Evolutionary conservation across 1,284 basidiomycete genomes (phyloP), one percentile per base, ranked within the genome.

Genomic region (Sporisorium scitamineum): DNA sequence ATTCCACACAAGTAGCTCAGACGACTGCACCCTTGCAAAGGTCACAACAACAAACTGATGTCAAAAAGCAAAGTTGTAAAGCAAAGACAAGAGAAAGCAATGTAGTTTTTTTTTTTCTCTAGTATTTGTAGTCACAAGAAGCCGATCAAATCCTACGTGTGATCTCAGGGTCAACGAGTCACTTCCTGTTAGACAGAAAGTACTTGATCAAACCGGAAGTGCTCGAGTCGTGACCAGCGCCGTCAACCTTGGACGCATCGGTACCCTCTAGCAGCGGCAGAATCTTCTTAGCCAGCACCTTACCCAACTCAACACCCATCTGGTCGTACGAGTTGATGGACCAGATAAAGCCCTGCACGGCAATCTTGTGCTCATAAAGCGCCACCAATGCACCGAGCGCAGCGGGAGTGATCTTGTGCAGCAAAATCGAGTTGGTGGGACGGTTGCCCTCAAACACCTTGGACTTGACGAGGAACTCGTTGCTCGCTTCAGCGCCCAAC

Each of bases 351-450:
- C 96, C 96, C 87, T 99, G 97, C 0, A 93, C 92, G 86, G 97
- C 97, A 85, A 99, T 97, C 90, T 99, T 99, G 89, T 99, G 96
- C 88, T 99, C 96, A 86, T 96, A 96, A 76, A 96, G 84, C n/a
- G 92, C 93, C 82, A 96, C 92, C 55, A 96, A 87, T 1, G 94
- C 92, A 88, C 93, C 95, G 32, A 98, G 91, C 7, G 92, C 93
- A 47, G 91, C 90, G 13, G 97, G 96, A 0, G 94, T 97, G 81
- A 98, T 87, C 78, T 94, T 88, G 42, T 95, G 93, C 90, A 97
- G 95, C 86, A 99, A 87, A 87, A 98, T 95, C 81, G 93, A 94
- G 89, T 97, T 98, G 86, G 95, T 97, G 3, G 96, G 96, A 69
- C 93, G 90, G 89, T 98, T 98, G 59, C 97, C 96, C 86, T 94